phyloP scores from a whole-genome alignment of 257 asterid genomes.

The Nicotiana tabacum region DNA sequence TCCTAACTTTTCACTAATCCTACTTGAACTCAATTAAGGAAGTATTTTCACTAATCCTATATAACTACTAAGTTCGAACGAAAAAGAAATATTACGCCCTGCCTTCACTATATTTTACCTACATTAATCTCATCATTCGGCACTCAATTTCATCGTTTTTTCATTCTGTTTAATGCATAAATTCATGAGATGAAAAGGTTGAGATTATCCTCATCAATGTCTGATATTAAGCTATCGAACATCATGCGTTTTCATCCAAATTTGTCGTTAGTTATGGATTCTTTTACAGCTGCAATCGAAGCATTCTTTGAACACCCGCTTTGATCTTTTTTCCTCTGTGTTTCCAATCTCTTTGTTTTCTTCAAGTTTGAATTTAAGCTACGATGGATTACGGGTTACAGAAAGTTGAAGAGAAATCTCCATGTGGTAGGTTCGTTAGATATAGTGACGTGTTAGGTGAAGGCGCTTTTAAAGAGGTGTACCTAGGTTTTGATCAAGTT shows the following conservation, averaged over 20 bases:
- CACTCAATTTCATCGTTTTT: no score
- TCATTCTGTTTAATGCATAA: no score
- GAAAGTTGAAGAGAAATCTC: not conserved
- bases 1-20: no score
- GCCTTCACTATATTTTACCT: no score
- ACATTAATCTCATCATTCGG: no score
- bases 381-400: not conserved
- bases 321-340: not conserved
- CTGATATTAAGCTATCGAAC: not conserved
- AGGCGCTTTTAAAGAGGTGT: constrained; percentile 27
- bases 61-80: no score
- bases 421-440: not conserved
- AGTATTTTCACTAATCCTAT: no score
- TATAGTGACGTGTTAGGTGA: not conserved
- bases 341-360: not conserved
- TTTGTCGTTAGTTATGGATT: constrained; percentile 28
- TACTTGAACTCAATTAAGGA: no score
- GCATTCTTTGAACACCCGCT: constrained; percentile 44
- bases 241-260: no score
- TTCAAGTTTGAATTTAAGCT: constrained; percentile 14
- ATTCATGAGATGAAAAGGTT: no score
- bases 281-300: constrained; percentile 50
- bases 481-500: constrained; percentile 27
- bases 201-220: not conserved
- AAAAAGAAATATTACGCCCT: no score